These are phyloP conservation scores for Arthrobotrys musiformis DNA, from an alignment of 2,329 filamentous ascomycete species.

Conservation along the genomic window DNA sequence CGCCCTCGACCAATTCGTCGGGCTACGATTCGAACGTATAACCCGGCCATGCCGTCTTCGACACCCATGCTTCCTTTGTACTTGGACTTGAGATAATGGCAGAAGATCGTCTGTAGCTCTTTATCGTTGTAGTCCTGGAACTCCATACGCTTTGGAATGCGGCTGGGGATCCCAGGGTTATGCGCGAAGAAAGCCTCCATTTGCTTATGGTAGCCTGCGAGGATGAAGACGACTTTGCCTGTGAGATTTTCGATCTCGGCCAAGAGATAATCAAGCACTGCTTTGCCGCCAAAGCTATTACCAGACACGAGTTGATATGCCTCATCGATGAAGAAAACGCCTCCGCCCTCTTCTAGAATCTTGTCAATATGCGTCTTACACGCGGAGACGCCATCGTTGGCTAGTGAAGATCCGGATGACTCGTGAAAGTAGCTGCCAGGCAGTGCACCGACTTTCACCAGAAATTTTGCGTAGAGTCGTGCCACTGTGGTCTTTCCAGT, in stretches of 20 bases:
- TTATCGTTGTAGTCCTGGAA: slow-evolving; percentile 76
- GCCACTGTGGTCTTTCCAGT: slow-evolving; percentile 84
- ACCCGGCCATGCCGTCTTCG: slow-evolving; percentile 70
- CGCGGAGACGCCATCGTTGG: slow-evolving; percentile 71
- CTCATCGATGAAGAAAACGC: slow-evolving; percentile 80
- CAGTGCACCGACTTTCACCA: slow-evolving; percentile 72
- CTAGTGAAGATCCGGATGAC: slow-evolving; percentile 74
- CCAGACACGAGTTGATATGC: slow-evolving; percentile 77
- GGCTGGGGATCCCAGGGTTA: slow-evolving; percentile 76
- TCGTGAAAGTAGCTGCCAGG: slow-evolving; percentile 73
- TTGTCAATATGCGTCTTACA: slow-evolving; percentile 70
- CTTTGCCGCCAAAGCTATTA: slow-evolving; percentile 69
- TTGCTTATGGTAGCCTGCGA: slow-evolving; percentile 77
- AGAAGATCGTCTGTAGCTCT: slow-evolving; percentile 74
- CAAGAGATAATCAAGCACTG: slow-evolving; percentile 76
- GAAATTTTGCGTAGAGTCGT: slow-evolving; percentile 74
- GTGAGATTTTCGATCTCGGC: slow-evolving; percentile 77
- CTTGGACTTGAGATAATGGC: slow-evolving; percentile 67
- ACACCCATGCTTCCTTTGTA: slow-evolving; percentile 70
- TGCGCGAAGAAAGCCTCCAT: slow-evolving; percentile 82
- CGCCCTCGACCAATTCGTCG: slow-evolving; percentile 73
- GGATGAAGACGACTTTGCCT: slow-evolving; percentile 76
- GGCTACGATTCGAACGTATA: slow-evolving; percentile 73
- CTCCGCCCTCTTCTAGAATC: slow-evolving; percentile 71
- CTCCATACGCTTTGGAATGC: slow-evolving; percentile 73